phyloP scores from a whole-genome alignment of 495 filamentous ascomycete genomes.

The Penicillium canariense region DNA sequence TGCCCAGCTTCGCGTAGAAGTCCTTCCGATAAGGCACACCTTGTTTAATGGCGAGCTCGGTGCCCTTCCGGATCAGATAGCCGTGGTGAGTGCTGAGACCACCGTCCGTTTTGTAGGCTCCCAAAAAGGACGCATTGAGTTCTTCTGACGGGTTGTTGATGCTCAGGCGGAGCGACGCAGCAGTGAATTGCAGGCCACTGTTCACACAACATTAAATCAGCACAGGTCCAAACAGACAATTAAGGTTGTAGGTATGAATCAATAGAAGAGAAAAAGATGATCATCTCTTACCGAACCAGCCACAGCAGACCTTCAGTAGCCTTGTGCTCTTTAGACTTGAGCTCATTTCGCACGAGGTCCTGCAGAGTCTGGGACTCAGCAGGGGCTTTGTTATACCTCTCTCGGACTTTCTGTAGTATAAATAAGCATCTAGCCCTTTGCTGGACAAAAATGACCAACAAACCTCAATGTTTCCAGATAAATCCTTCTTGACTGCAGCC shows the following conservation, averaged over 20 bases:
- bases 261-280: conserved; percentile 2
- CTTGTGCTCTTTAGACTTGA: conserved; percentile 79
- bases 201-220: neutral
- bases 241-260: neutral
- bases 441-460: conserved; percentile 16
- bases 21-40: conserved; percentile 88
- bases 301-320: conserved; percentile 89
- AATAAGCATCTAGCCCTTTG: conserved; percentile 8
- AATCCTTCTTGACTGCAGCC: conserved; percentile 82
- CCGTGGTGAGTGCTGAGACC: conserved; percentile 4
- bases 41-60: conserved; percentile 89
- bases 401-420: conserved; percentile 77
- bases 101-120: conserved; percentile 56
- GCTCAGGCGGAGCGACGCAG: conserved; percentile 77
- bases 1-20: conserved; percentile 84
- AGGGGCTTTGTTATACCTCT: conserved; percentile 75
- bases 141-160: conserved; percentile 62
- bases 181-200: conserved; percentile 91
- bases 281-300: conserved; percentile 71
- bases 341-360: conserved; percentile 76
- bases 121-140: conserved; percentile 80
- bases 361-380: conserved; percentile 76
- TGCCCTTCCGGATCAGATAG: conserved; percentile 55
- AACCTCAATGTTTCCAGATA: conserved; percentile 90
- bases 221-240: neutral